Percentiles rank a stretch among this genome's conserved stretches.
Conservation (phyloP, 768 basidiomycete genomes). For the Suillus bovinus region DNA sequence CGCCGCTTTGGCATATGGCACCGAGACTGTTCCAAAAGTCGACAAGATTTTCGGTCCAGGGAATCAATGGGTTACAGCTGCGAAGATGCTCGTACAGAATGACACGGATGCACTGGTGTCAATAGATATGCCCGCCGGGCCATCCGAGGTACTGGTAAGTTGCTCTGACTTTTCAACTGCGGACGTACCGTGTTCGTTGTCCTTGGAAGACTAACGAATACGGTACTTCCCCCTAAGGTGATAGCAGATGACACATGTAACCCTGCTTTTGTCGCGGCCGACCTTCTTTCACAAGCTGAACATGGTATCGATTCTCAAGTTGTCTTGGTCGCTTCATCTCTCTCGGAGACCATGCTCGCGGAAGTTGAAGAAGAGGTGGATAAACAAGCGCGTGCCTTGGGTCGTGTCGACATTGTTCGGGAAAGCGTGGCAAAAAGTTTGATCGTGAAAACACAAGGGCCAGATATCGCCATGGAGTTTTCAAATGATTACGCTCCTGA, state of each 20-base stretch:
- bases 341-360: slow-evolving; percentile 60
- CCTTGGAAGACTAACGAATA: slow-evolving; percentile 36
- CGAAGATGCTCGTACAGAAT: slow-evolving; percentile 99
- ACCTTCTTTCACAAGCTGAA: slow-evolving; percentile 96
- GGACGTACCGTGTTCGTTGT: slow-evolving; percentile 37
- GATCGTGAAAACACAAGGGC: slow-evolving; percentile 69
- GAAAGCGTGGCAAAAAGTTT: slow-evolving; percentile 89
- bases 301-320: slow-evolving; percentile 99
- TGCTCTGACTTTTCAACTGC: neutral
- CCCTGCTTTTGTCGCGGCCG: slow-evolving; percentile 92
- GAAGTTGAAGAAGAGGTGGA: slow-evolving; percentile 86
- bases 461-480: slow-evolving; percentile 81
- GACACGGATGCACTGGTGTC: slow-evolving; percentile 95
- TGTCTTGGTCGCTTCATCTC: slow-evolving; percentile 80
- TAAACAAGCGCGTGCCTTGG: slow-evolving; percentile 79
- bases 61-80: slow-evolving; percentile 99
- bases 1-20: slow-evolving; percentile 96
- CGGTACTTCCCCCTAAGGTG: slow-evolving; percentile 54
- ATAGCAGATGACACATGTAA: slow-evolving; percentile 88
- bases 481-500: slow-evolving; percentile 99
- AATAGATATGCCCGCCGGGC: slow-evolving; percentile 99
- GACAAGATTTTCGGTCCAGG: slow-evolving; percentile 99
- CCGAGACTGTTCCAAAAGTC: slow-evolving; percentile 92
- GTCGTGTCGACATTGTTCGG: slow-evolving; percentile 87
- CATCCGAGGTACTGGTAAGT: slow-evolving; percentile 90